Conservation (phyloP, 1,284 basidiomycete species). For the Pisolithus thermaeus region DNA sequence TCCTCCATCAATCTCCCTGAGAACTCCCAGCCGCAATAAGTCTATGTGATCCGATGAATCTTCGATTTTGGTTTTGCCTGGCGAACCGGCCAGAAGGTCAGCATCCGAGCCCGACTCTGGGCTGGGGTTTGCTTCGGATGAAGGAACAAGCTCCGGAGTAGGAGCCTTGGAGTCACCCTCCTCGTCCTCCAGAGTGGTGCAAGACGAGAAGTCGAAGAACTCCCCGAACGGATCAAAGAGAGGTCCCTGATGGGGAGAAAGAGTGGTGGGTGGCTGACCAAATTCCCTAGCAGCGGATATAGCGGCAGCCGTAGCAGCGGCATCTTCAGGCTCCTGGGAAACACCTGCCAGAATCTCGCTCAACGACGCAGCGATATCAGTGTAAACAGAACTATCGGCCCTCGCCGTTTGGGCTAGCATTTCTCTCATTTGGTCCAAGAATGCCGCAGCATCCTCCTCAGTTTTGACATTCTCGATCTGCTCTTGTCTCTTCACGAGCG, state of each 20-base stretch:
- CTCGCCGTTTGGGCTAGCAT: conserved; percentile 47
- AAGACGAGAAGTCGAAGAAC: conserved; percentile 64
- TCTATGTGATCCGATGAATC: conserved; percentile 40
- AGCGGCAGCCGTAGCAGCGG: conserved; percentile 31
- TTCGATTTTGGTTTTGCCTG: conserved; percentile 42
- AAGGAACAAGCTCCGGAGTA: conserved; percentile 64
- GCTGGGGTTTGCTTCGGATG: conserved; percentile 69
- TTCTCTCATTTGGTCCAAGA: conserved; percentile 60
- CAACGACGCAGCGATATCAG: conserved; percentile 54
- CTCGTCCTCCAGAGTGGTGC: conserved; percentile 50
- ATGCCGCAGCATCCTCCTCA: conserved; percentile 56
- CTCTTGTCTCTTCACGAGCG: conserved; percentile 47
- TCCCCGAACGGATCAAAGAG: conserved; percentile 30
- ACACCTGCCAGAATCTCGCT: conserved; percentile 58
- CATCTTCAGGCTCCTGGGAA: conserved; percentile 31
- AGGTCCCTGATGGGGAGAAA: conserved; percentile 33
- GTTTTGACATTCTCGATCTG: conserved; percentile 55
- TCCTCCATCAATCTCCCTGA: conserved; percentile 70
- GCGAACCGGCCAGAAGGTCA: conserved; percentile 35
- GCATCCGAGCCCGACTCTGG: conserved; percentile 68
- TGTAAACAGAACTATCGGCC: conserved; percentile 39
- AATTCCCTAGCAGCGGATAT: conserved; percentile 26
- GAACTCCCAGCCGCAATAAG: conserved; percentile 50
- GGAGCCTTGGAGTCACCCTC: conserved; percentile 56
- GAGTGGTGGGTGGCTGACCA: conserved; percentile 30